Evolutionary conservation across 441 rosid genomes (phyloP), one percentile per base, ranked within the genome.

Genomic region (Dalechampia spathulata): DNA sequence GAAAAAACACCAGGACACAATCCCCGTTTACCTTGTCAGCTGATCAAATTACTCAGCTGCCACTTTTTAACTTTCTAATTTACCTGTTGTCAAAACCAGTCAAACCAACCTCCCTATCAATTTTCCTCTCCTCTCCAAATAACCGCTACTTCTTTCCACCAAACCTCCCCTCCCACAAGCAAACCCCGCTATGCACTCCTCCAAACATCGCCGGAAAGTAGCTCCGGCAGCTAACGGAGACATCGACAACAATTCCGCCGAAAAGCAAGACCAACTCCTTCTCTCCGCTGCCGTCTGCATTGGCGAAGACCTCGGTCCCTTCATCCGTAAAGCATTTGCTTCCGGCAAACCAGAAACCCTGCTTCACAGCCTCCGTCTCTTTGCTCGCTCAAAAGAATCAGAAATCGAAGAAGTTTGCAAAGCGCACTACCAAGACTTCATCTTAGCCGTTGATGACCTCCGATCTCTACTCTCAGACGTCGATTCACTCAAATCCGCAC

Each of bases 361-460:
- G 53, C 91, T 81, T 62, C 94, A 83, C 61, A 87, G 80, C 64
- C 92, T 92, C 70, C 96, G 91, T 62, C 76, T 71, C 60, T 92
- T 92, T 65, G 61, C 94, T 25, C 90, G 96, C 63, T 76, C 93
- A 45, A 92, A 92, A 55, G 98, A 92, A 44, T 79, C 95, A 3
- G 98, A 92, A 82, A 92, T 92, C 72, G 98, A 92, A 40, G 98
- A 89, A 68, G 96, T 92, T 26, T 92, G 96, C 65, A 86, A 82
- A 52, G 97, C 96, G 65, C 97, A 89, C 81, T 89, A 92, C 64
- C 99, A 92, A 60, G 99, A 92, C 63, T 92, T 92, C 79, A 92
- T 89, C 65, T 76, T 81, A 49, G 99, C 99, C 60, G 97, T 92
- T 44, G 99, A 92, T 64, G 99, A 89, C 67, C 99, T 92, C 60